Base-by-base conservation (phyloP, 2,329 filamentous ascomycete species). In the Paraphoma sp. region DNA sequence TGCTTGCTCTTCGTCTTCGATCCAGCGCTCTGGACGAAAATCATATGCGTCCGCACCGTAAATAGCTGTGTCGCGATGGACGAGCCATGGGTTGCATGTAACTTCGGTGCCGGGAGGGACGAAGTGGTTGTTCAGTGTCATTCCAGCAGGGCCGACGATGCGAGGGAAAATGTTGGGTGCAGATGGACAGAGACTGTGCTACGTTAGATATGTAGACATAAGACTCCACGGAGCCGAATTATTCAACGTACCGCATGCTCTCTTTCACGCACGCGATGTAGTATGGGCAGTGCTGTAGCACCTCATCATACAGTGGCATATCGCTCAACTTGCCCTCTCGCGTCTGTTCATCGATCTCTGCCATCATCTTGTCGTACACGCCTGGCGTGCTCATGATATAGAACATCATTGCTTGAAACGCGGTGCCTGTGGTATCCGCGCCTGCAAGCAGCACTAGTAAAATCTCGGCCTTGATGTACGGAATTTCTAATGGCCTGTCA, bases 401-500 rank as follows among this genome's bases (percentile, higher is more conserved):
- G 17, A 74, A 66, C 59, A 84, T 76, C 59, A 84, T 70, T 0
- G 79, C 80, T 51, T 82, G 80, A 65, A 84, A 81, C 3, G 79
- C 76, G 1, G 82, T 84, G 0, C 81, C 82, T 0, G 81, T 84
- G 4, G 82, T 84, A 58, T 84, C 82, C 3, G 82, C 81, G 16
- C 83, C 82, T 0, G 83, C 83, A 7, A 84, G 72, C 14, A 83
- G 73, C 3, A 85, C 80, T 0, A 85, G 76, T 1, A 85, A 72
- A 23, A 84, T 79, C 63, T 86, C 83, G 0, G 82, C 81, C 61
- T 81, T 83, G 72, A 85, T 81, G 60, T 83, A 82, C 4, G 83
- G 79, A 50, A 82, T 71, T 29, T 81, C 76, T 0, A 84, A 70
- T 0, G 81, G 80, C 53, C 81, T 72, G 12, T 78, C 81, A 0